Base-by-base conservation (phyloP, 148 eudicot genomes). In the Spergularia marina region DNA sequence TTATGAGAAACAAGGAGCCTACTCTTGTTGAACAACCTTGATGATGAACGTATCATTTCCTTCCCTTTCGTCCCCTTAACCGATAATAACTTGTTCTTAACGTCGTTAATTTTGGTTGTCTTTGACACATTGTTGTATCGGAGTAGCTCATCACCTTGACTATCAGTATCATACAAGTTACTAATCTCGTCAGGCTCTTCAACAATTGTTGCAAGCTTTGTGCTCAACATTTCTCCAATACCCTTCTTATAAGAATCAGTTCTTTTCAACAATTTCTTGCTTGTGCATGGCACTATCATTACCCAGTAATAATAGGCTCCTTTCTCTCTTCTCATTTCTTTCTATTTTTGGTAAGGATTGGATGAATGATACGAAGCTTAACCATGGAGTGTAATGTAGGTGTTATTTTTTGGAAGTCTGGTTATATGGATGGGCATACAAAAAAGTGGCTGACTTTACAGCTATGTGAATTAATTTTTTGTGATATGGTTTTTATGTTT, bases 191-290 rank as follows among this genome's bases (percentile, higher is more conserved):
- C 79, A 14, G 76, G 79, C 60, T 80, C 83, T 76, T 80, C 83
- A 36, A 71, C 5, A 25, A 80, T 80, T 0, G 83, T 80, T 3
- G 79, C 15, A 17, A 80, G 76, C 25, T 80, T 80, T 7, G 79
- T 4, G 49, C 57, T 72, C 10, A 80, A 71, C 51, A 80, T 80
- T 76, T 66, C 83, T 20, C 65, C 73, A 58, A 80, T 80, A 15
- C 76, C 77, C 80, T 76, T 80, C 39, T 76, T 73, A 36, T 73
- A 72, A 59, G 71, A 65, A 59, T 76, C 65, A n/a, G 76, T 80
- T 51, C 76, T 80, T 53, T 70, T 20, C 36, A 73, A 12, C 12
- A 73, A 15, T 58, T 80, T 80, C 69, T 53, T 76, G 47, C 76
- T 80, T 66, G 79, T 72, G 23, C 83, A 76, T 34, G 79, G 79